Conservation (phyloP, 495 filamentous ascomycete genomes). For the Xylaria acuta region DNA sequence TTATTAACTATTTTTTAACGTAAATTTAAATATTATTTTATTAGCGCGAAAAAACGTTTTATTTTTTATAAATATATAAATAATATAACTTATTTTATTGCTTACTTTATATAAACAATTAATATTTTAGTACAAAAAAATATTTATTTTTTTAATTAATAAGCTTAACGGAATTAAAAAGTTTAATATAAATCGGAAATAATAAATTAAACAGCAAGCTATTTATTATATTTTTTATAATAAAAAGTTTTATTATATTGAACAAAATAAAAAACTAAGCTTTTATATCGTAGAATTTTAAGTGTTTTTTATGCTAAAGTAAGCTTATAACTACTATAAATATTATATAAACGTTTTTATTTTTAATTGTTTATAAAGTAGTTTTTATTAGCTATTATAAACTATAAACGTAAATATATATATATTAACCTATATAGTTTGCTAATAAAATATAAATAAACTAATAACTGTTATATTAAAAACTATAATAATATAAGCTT, state of each 20-base stretch:
- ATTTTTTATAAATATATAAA: background rate
- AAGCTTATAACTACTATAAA: background rate
- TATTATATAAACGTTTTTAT: background rate
- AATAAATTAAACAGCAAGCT: background rate
- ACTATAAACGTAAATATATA: background rate
- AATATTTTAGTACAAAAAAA: background rate
- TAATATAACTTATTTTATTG: background rate
- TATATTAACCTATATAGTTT: background rate
- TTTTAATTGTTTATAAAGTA: background rate
- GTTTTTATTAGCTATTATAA: background rate
- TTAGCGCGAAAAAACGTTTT: background rate
- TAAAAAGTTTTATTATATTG: background rate
- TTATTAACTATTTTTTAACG: background rate
- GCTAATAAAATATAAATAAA: background rate
- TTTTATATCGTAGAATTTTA: background rate
- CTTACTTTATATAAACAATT: background rate
- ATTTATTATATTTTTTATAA: slow-evolving; percentile 8
- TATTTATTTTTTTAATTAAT: background rate
- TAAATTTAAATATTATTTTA: background rate
- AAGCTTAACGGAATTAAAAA: background rate
- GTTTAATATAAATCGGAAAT: background rate
- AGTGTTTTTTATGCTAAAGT: background rate
- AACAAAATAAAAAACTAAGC: background rate
- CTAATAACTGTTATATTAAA: background rate
- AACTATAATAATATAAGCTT: background rate